A percentile compares a stretch with the other conserved stretches of the same genome.
Evolutionary conservation across 2,329 filamentous ascomycete species (phyloP).

Genomic region (Chaetomiaceae sp.): DNA sequence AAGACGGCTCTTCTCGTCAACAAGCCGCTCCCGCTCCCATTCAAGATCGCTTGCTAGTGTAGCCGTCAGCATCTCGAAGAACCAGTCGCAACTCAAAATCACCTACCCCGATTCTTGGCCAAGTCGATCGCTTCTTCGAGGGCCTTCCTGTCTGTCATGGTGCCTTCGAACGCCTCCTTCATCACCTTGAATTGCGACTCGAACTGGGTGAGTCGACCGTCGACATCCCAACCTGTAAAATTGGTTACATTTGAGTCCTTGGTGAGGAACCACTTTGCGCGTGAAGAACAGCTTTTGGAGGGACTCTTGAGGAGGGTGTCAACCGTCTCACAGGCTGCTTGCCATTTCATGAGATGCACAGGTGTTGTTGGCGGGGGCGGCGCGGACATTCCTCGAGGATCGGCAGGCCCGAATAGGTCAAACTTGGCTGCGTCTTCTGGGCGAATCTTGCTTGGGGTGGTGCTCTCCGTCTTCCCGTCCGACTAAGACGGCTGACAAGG

Average conservation of each 20-base stretch:
- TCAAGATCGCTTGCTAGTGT: slow-evolving; percentile 46
- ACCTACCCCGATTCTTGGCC: slow-evolving; percentile 70
- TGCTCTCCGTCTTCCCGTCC: slow-evolving; percentile 27
- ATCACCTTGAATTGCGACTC: slow-evolving; percentile 69
- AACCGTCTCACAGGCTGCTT: slow-evolving; percentile 32
- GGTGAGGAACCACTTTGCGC: slow-evolving; percentile 55
- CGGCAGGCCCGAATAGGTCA: slow-evolving; percentile 8
- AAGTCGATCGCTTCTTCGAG: slow-evolving; percentile 71
- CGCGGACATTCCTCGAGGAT: slow-evolving; percentile 19
- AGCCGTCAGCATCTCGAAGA: slow-evolving; percentile 18
- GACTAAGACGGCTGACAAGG: slow-evolving; percentile 21
- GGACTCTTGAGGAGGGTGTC: slow-evolving; percentile 18
- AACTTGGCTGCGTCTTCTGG: slow-evolving; percentile 24
- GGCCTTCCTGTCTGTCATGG: slow-evolving; percentile 61
- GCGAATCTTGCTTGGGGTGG: slow-evolving; percentile 28
- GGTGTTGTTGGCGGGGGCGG: slow-evolving; percentile 24
- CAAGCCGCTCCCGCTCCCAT: slow-evolving; percentile 42
- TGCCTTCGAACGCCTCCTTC: slow-evolving; percentile 66
- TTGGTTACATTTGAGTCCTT: slow-evolving; percentile 67
- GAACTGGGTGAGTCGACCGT: slow-evolving; percentile 70
- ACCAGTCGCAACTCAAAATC: neutral
- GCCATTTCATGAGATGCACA: slow-evolving; percentile 28
- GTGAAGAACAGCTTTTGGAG: slow-evolving; percentile 40
- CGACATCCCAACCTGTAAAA: slow-evolving; percentile 72
- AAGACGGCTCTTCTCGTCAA: slow-evolving; percentile 46